Evolutionary conservation across 176 grass and related monocot genomes (phyloP).

Genomic region (Thinopyrum elongatum): DNA sequence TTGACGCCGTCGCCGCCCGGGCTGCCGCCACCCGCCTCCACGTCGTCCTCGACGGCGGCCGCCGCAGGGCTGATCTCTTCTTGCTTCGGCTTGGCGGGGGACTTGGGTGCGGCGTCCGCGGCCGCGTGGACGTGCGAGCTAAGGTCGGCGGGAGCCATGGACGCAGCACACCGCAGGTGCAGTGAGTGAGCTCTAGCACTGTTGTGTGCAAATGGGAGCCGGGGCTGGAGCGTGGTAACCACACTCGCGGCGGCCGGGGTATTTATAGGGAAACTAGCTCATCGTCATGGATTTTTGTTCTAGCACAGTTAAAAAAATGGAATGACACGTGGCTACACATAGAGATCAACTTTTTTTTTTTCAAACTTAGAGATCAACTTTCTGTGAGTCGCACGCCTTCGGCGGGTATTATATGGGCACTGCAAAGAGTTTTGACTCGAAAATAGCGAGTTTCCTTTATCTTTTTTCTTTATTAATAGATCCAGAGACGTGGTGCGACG

Average conservation of each 20-base stretch:
- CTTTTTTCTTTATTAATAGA: no score
- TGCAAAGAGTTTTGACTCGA: background rate
- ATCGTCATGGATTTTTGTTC: background rate
- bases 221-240: conserved; percentile 29
- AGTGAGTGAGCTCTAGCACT: background rate
- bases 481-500: background rate
- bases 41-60: background rate
- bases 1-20: conserved; percentile 15
- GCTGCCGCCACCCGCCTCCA: conserved; percentile 19
- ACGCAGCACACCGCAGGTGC: background rate
- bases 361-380: no score
- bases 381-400: background rate
- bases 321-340: background rate
- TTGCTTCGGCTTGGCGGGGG: background rate
- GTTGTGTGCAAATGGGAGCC: background rate
- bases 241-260: conserved; percentile 27
- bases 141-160: conserved; percentile 44
- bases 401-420: background rate
- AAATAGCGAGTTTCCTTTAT: background rate
- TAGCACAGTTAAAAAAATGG: background rate
- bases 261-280: conserved; percentile 35
- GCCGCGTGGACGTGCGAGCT: conserved; percentile 38
- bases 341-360: no score
- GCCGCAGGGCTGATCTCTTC: background rate
- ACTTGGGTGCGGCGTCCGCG: background rate